Evolutionary conservation across 2,329 filamentous ascomycete species (phyloP).

Genomic region (Aspergillus fumigatus): DNA sequence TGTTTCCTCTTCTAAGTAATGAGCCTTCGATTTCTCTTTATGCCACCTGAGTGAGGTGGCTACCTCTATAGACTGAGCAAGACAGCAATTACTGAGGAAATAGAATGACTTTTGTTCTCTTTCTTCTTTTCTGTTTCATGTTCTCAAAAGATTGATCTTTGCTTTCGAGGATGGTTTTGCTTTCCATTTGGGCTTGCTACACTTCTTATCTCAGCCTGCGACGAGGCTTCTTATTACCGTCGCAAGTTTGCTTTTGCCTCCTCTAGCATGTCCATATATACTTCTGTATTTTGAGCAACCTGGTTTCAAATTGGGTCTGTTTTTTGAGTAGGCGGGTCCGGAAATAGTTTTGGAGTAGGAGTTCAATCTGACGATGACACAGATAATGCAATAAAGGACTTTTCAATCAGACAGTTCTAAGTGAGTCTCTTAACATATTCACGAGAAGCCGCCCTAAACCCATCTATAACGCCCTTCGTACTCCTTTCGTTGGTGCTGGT

Average conservation of each 20-base stretch:
- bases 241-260: not conserved
- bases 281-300: not conserved
- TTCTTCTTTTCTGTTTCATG: not conserved
- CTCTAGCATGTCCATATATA: not conserved
- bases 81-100: constrained; percentile 14
- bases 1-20: not conserved
- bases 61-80: constrained; percentile 19
- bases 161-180: constrained; percentile 3
- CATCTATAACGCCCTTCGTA: not conserved
- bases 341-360: not conserved
- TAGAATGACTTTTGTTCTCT: constrained; percentile 10
- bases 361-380: not conserved
- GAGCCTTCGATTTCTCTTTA: not conserved
- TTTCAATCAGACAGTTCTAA: not conserved
- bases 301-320: not conserved
- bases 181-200: not conserved
- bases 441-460: not conserved
- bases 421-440: not conserved
- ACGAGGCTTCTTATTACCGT: not conserved
- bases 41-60: constrained; percentile 11
- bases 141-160: constrained; percentile 5
- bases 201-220: not conserved
- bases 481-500: not conserved
- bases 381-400: not conserved
- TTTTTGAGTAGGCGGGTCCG: not conserved